Base-by-base conservation (phyloP, 345 rosid genomes). In the Luvunga scandens region DNA sequence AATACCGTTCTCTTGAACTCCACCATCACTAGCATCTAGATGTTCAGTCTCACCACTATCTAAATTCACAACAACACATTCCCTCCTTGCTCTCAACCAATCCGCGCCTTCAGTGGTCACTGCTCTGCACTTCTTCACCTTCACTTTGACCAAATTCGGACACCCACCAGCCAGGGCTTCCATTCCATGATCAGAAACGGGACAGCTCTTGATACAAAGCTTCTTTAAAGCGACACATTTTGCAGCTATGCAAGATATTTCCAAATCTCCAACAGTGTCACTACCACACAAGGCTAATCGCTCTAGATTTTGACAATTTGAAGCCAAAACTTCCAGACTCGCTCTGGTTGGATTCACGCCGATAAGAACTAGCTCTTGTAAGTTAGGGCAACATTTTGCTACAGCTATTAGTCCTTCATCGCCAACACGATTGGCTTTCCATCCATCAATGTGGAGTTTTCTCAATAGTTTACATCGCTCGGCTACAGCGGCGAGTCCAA, bases 401-500 rank as follows among this genome's bases (percentile, higher is more conserved):
- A 91, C 87, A 2, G 92, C 81, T 4, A 82, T 77, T 33, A 91
- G 73, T 55, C 96, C 94, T 12, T 91, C 90, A 68, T 93, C 96
- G 0, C 93, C 92, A 25, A 91, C 89, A 28, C 90, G 87, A 72
- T 92, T 88, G 0, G 88, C 89, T 83, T 89, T 93, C 85, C 89
- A 88, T 45, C 96, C 96, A 87, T 93, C 97, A 12, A 91, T 87
- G 77, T 91, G 92, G 79, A 93, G 94, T 91, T 93, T 91, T 72
- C 92, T 86, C 64, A 91, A 66, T 33, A 88, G 79, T 75, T 79
- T 90, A 75, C 98, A 93, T 1, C 90, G 80, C 81, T 87, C 91
- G 1, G 91, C 89, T 2, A 90, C 75, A 1, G 88, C 77, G 5
- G 72, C 81, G 4, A 93, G 81, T 66, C 97, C 93, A 2, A 67